Evolutionary conservation across 768 basidiomycete species (phyloP).

Genomic region (Tephrocybe sp.): DNA sequence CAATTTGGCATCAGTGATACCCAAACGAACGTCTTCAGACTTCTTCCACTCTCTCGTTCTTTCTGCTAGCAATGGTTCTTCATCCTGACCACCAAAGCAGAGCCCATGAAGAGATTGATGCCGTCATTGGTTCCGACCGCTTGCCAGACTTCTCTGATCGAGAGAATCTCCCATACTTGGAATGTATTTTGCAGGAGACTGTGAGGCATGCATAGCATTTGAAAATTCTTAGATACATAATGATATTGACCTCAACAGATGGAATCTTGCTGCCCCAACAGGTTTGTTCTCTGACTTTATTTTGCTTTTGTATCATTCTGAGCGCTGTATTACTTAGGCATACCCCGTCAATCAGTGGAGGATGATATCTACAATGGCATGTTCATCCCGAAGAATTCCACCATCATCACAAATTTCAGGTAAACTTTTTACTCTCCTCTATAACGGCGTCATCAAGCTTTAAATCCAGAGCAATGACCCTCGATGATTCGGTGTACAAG

Average conservation of each 20-base stretch:
- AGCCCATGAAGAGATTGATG: constrained; percentile 41
- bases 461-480: constrained; percentile 41
- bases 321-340: no score
- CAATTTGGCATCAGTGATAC: not conserved
- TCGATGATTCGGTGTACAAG: constrained; percentile 33
- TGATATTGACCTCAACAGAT: constrained; percentile 11
- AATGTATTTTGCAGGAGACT: constrained; percentile 29
- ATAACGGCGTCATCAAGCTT: no score
- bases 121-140: constrained; percentile 29
- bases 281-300: constrained; percentile 13
- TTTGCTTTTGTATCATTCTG: no score
- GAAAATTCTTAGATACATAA: no score
- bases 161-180: constrained; percentile 32
- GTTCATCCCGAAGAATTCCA: constrained; percentile 33
- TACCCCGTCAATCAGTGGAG: not conserved
- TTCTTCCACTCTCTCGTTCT: constrained; percentile 24
- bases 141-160: constrained; percentile 33
- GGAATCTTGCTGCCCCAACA: constrained; percentile 19
- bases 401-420: constrained; percentile 40
- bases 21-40: constrained; percentile 19
- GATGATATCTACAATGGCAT: not conserved
- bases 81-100: constrained; percentile 32
- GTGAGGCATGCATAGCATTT: constrained; percentile 5
- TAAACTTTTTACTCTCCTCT: not conserved
- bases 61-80: constrained; percentile 37